Conservation (phyloP, 768 basidiomycete genomes). For the Mycena metata region DNA sequence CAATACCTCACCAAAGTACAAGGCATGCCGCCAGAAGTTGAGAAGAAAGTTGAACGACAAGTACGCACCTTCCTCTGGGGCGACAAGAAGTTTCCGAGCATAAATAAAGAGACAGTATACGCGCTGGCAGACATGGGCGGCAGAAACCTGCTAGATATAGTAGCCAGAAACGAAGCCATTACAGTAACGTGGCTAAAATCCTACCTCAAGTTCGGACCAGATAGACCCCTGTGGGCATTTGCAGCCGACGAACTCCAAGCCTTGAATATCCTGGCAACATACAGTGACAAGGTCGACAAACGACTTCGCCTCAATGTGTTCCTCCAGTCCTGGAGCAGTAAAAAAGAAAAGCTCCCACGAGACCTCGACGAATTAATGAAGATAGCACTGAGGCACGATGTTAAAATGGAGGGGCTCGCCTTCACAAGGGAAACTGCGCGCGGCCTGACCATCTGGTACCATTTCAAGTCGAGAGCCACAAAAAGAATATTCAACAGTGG, state of each 20-base stretch:
- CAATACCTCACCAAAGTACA: slow-evolving; percentile 33
- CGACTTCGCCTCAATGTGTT: background rate
- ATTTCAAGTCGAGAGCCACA: too few species aligned
- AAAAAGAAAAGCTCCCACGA: background rate
- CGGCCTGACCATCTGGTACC: background rate
- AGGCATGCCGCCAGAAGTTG: slow-evolving; percentile 38
- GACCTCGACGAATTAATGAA: background rate
- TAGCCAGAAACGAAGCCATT: slow-evolving; percentile 35
- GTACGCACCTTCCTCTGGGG: slow-evolving; percentile 14
- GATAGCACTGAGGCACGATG: background rate
- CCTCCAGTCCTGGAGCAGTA: slow-evolving; percentile 12
- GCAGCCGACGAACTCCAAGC: background rate
- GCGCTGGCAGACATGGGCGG: slow-evolving; percentile 24
- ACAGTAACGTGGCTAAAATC: slow-evolving; percentile 29
- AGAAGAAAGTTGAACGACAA: background rate
- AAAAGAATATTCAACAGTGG: too few species aligned
- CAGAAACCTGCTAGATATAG: background rate
- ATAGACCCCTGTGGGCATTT: slow-evolving; percentile 3
- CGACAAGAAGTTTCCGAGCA: background rate
- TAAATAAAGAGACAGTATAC: slow-evolving; percentile 6
- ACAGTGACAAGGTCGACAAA: too few species aligned
- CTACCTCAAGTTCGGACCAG: background rate
- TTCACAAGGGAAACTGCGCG: background rate
- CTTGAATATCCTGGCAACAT: too few species aligned
- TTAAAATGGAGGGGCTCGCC: background rate